Conservation (phyloP, 2,329 filamentous ascomycete genomes). For the Clonostachys sp. region DNA sequence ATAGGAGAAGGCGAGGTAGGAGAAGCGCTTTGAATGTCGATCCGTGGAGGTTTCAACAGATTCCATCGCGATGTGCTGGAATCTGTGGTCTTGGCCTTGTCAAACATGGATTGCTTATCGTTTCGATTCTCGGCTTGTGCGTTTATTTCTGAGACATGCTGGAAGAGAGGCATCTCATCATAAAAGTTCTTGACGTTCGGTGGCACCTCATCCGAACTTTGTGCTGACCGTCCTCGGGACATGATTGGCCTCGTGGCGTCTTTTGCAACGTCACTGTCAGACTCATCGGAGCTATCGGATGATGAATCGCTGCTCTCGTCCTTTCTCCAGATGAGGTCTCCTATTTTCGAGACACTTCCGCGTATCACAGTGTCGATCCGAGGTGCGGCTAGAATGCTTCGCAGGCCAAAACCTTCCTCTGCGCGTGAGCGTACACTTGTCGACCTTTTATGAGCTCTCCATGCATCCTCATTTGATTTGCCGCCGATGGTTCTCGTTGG, state of each 20-base stretch:
- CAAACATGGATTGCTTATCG: slow-evolving; percentile 26
- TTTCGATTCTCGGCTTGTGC: not conserved
- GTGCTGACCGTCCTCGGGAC: slow-evolving; percentile 25
- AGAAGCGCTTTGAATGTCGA: slow-evolving; percentile 37
- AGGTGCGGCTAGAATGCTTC: slow-evolving; percentile 73
- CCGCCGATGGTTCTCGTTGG: slow-evolving; percentile 12
- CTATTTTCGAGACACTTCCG: slow-evolving; percentile 50
- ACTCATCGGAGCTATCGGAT: slow-evolving; percentile 23
- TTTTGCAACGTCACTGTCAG: slow-evolving; percentile 35
- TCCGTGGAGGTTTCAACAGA: slow-evolving; percentile 40
- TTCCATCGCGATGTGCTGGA: slow-evolving; percentile 30
- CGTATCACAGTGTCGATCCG: slow-evolving; percentile 69
- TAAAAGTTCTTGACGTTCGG: slow-evolving; percentile 38
- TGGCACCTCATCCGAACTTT: slow-evolving; percentile 18
- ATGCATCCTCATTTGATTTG: slow-evolving; percentile 36
- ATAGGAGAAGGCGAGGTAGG: slow-evolving; percentile 11
- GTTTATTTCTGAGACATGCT: slow-evolving; percentile 22
- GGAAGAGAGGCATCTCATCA: slow-evolving; percentile 48
- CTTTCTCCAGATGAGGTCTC: slow-evolving; percentile 53
- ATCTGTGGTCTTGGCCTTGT: too few relatives aligned
- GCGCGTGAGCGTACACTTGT: slow-evolving; percentile 42
- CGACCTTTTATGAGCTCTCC: slow-evolving; percentile 41
- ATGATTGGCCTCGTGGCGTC: slow-evolving; percentile 29
- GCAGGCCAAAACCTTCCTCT: slow-evolving; percentile 25
- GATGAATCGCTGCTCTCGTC: slow-evolving; percentile 28